These are phyloP conservation scores for Cryphonectria nitschkei DNA, from an alignment of 2,329 filamentous ascomycete genomes.

Conservation along the genomic window DNA sequence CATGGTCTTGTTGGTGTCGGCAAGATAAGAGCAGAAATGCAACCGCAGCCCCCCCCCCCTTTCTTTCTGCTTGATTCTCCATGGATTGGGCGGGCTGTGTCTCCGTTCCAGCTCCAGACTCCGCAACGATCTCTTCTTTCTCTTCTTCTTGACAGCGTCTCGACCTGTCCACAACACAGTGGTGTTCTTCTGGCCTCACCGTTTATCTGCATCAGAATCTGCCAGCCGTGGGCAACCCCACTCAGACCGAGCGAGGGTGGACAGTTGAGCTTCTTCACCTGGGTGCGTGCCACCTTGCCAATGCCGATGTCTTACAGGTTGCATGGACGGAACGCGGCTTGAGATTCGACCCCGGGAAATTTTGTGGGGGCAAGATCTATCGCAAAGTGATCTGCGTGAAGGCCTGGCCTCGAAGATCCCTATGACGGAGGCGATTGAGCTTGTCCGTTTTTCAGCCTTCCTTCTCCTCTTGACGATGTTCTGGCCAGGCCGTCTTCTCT, in stretches of 20 bases:
- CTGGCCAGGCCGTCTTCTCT: slow-evolving; percentile 14
- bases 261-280: slow-evolving; percentile 14
- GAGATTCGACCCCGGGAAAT: slow-evolving; percentile 11
- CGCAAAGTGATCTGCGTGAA: slow-evolving; percentile 4
- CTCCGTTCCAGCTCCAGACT: neutral
- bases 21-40: slow-evolving; percentile 18
- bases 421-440: slow-evolving; percentile 6
- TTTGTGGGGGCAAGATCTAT: slow-evolving; percentile 4
- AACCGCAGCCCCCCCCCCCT: slow-evolving; percentile 7
- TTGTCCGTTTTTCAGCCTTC: slow-evolving; percentile 3
- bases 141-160: neutral
- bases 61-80: neutral
- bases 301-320: slow-evolving; percentile 12
- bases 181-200: slow-evolving; percentile 1
- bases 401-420: slow-evolving; percentile 18
- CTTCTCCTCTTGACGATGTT: neutral
- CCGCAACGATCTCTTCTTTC: neutral
- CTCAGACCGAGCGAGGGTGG: slow-evolving; percentile 17
- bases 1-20: neutral
- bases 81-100: neutral
- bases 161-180: neutral
- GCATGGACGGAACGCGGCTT: slow-evolving; percentile 13
- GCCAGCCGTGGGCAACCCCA: slow-evolving; percentile 1
- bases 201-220: neutral
- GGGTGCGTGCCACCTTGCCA: slow-evolving; percentile 15